A percentile compares a stretch with the other conserved stretches of the same genome.
phyloP scores from a whole-genome alignment of 2,329 filamentous ascomycete species.

The Celoporthe dispersa region DNA sequence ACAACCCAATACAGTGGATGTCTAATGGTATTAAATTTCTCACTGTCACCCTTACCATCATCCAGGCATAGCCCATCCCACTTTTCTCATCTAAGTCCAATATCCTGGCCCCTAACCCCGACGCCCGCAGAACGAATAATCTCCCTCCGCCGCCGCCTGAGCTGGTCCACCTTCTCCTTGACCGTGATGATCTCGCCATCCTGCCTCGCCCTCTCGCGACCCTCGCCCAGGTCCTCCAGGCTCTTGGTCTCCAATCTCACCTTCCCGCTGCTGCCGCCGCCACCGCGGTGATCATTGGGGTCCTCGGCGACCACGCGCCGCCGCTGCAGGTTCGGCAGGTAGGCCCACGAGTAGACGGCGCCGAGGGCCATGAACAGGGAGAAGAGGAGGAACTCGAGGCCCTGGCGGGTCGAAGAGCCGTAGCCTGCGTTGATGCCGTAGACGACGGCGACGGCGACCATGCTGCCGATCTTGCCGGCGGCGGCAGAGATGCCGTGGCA shows the following conservation, averaged over 20 bases:
- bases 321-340: slow-evolving; percentile 53
- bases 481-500: slow-evolving; percentile 67
- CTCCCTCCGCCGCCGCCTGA: slow-evolving; percentile 40
- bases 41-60: not conserved
- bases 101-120: slow-evolving; percentile 16
- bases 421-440: slow-evolving; percentile 55
- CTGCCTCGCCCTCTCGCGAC: slow-evolving; percentile 47
- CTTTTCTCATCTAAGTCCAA: slow-evolving; percentile 18
- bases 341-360: slow-evolving; percentile 56
- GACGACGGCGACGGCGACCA: slow-evolving; percentile 55
- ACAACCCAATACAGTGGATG: not conserved
- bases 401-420: slow-evolving; percentile 47
- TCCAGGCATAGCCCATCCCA: not conserved
- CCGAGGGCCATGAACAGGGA: slow-evolving; percentile 54
- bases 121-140: slow-evolving; percentile 7
- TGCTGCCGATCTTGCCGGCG: slow-evolving; percentile 61
- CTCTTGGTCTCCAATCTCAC: slow-evolving; percentile 49
- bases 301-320: slow-evolving; percentile 33
- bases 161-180: slow-evolving; percentile 47
- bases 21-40: not conserved
- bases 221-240: slow-evolving; percentile 56
- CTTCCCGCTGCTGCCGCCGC: slow-evolving; percentile 39
- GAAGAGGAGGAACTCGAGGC: slow-evolving; percentile 56
- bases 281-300: not conserved
- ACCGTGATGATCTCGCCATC: slow-evolving; percentile 51